A percentile compares a stretch with the other conserved stretches of the same genome.
Conservation (phyloP, 345 rosid species). For the Moricandia moricandioides region DNA sequence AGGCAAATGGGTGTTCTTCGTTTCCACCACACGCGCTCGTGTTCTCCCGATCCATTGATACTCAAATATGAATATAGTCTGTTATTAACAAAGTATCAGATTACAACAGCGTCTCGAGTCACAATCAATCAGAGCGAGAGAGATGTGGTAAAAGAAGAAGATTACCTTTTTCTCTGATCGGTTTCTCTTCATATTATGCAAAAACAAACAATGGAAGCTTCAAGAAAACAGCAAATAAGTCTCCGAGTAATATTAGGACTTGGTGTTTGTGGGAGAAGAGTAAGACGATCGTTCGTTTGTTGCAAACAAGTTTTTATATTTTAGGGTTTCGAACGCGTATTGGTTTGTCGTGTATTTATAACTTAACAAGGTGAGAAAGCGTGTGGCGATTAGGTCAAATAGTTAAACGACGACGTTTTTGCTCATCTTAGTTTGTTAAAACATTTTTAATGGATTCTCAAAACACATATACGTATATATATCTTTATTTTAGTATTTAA, state of each 20-base stretch:
- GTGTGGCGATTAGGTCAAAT: not conserved
- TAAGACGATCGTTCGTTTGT: not conserved
- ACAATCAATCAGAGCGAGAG: not conserved
- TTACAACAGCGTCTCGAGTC: not conserved
- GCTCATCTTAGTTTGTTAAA: too few species aligned
- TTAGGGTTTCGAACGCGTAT: not conserved
- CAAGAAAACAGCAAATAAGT: not conserved
- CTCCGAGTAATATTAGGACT: not conserved
- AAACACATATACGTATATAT: too few species aligned
- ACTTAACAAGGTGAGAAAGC: not conserved
- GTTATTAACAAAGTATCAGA: not conserved
- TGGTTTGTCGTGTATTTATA: conserved; percentile 3
- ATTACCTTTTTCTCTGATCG: conserved; percentile 2
- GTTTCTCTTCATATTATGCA: conserved; percentile 14
- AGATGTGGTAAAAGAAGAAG: not conserved
- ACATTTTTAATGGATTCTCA: too few species aligned
- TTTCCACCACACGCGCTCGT: conserved; percentile 41
- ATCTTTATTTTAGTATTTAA: too few species aligned
- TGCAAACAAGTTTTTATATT: not conserved
- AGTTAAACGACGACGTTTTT: not conserved
- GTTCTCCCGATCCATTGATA: conserved; percentile 12
- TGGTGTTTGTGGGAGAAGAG: not conserved
- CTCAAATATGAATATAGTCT: not conserved
- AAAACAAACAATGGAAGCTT: conserved; percentile 7
- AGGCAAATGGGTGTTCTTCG: conserved; percentile 40